Evolutionary conservation across 2,329 filamentous ascomycete genomes (phyloP).

Genomic region (Zymoseptoria ardabiliae): DNA sequence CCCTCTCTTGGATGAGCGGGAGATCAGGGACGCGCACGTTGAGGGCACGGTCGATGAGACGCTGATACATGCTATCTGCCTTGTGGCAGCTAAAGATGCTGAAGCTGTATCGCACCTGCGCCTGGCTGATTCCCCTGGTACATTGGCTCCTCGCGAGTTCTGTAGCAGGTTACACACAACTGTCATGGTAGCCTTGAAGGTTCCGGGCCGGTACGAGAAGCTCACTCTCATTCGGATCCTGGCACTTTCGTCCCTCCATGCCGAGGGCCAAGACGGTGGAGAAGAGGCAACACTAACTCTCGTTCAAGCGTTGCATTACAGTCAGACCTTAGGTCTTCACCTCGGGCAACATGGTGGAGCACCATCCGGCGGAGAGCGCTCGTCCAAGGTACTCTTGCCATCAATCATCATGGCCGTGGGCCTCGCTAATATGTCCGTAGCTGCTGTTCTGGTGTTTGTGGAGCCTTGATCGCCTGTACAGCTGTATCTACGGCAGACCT

Average conservation of each 20-base stretch:
- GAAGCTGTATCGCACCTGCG: conserved; percentile 35
- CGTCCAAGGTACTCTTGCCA: neutral
- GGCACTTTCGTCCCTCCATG: conserved; percentile 41
- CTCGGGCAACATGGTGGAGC: conserved; percentile 28
- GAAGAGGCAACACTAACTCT: conserved; percentile 39
- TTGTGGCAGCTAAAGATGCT: conserved; percentile 43
- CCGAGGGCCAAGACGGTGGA: conserved; percentile 41
- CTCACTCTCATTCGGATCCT: conserved; percentile 41
- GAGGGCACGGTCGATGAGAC: conserved; percentile 33
- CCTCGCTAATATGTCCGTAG: conserved; percentile 29
- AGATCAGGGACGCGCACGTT: conserved; percentile 34
- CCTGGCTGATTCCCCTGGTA: conserved; percentile 28
- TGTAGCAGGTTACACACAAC: conserved; percentile 39
- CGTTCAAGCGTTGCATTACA: conserved; percentile 43
- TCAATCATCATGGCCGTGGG: conserved; percentile 4
- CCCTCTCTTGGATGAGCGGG: conserved; percentile 39
- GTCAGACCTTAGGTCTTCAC: conserved; percentile 43
- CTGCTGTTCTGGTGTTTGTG: conserved; percentile 45
- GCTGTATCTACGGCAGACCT: conserved; percentile 41
- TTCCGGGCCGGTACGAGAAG: conserved; percentile 38
- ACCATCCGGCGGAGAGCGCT: conserved; percentile 6
- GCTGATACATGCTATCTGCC: conserved; percentile 40
- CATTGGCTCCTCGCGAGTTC: conserved; percentile 37
- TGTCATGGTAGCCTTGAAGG: conserved; percentile 35
- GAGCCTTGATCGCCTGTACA: conserved; percentile 43